phyloP scores from a whole-genome alignment of 2,329 filamentous ascomycete species.

The Ascochyta koolunga region DNA sequence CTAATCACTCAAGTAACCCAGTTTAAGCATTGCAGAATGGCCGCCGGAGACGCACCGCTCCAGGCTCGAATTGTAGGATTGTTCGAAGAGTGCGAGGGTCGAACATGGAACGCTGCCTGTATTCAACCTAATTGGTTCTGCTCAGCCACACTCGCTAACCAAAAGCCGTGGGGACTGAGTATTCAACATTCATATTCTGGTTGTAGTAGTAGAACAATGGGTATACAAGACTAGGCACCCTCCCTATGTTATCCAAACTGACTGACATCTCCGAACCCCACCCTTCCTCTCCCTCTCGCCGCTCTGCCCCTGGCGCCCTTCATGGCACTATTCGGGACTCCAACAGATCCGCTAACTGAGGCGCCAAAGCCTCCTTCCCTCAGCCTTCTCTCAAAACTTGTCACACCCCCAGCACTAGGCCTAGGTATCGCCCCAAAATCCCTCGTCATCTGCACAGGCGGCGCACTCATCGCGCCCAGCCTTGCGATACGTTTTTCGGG shows the following conservation, averaged over 20 bases:
- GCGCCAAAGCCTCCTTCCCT: constrained; percentile 38
- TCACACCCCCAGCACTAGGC: constrained; percentile 27
- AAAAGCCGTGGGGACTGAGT: no score
- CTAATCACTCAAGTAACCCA: no score
- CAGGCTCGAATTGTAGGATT: no score
- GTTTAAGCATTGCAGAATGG: no score
- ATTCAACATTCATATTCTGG: no score
- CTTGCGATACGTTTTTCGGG: constrained; percentile 29
- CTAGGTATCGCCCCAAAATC: not conserved
- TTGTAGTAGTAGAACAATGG: not conserved
- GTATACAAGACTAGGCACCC: not conserved
- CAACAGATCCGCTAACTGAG: constrained; percentile 1
- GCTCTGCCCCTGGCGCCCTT: constrained; percentile 16
- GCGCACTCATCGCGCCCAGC: constrained; percentile 38
- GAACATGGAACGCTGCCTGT: no score
- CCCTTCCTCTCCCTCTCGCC: constrained; percentile 22
- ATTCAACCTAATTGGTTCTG: no score
- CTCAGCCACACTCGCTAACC: no score
- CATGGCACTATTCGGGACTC: constrained; percentile 13
- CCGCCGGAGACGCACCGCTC: no score
- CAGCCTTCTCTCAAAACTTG: constrained; percentile 42
- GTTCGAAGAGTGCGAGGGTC: no score
- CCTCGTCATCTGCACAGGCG: constrained; percentile 23
- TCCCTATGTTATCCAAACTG: constrained; percentile 18
- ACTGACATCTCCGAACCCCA: constrained; percentile 32